A percentile compares a stretch with the other conserved stretches of the same genome.
Evolutionary conservation across 345 rosid genomes (phyloP).

Genomic region (Anastatica hierochuntica): DNA sequence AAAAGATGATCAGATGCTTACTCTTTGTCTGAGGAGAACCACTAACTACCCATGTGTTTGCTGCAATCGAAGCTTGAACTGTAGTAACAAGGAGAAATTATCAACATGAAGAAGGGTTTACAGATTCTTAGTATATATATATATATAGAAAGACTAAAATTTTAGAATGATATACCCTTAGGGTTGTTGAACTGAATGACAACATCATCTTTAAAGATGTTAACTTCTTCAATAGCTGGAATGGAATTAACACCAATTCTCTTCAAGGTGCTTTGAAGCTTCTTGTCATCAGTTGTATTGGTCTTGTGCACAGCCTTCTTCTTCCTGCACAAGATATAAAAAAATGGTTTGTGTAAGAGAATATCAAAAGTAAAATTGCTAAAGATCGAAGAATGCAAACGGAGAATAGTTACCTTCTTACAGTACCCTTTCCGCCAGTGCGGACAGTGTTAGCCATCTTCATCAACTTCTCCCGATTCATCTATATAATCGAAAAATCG

Average conservation of each 20-base stretch:
- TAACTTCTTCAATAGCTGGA: constrained; percentile 92
- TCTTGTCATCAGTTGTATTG: constrained; percentile 91
- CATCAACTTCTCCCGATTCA: constrained; percentile 82
- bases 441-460: constrained; percentile 97
- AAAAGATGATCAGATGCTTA: constrained; percentile 28
- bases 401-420: constrained; percentile 64
- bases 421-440: constrained; percentile 95
- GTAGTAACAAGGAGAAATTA: constrained; percentile 16
- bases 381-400: no score
- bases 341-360: no score
- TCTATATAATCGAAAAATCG: constrained; percentile 34
- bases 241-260: constrained; percentile 90
- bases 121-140: no score
- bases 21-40: constrained; percentile 92
- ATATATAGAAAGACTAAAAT: no score
- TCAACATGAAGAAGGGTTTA: neutral
- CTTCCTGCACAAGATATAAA: constrained; percentile 55
- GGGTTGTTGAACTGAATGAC: constrained; percentile 85
- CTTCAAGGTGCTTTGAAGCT: constrained; percentile 90
- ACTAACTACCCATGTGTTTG: constrained; percentile 97
- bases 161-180: constrained; percentile 40
- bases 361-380: no score
- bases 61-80: constrained; percentile 96
- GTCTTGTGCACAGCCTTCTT: constrained; percentile 99
- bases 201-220: constrained; percentile 90